Conservation (phyloP, 306 rosid species). For the Bauhinia variegata region DNA sequence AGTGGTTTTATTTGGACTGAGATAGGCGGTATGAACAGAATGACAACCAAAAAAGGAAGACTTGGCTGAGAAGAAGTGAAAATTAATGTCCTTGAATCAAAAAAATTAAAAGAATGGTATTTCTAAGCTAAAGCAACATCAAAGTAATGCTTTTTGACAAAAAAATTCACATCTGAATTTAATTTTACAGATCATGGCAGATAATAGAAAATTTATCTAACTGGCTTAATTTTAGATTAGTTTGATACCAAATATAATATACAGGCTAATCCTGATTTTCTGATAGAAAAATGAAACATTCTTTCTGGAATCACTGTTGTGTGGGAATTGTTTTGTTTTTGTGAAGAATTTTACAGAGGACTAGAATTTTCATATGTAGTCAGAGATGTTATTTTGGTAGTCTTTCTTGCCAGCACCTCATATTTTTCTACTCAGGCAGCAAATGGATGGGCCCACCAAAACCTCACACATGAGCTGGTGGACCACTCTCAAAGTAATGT, state of each 20-base stretch:
- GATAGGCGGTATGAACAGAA: conserved; percentile 48
- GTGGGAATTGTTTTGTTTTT: conserved; percentile 21
- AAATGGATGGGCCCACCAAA: conserved; percentile 51
- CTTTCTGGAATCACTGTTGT: conserved; percentile 1
- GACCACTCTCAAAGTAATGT: conserved; percentile 61
- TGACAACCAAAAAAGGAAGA: conserved; percentile 46
- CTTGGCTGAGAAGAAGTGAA: conserved; percentile 17
- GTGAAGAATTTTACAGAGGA: neutral
- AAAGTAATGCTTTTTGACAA: conserved; percentile 18
- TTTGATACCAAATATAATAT: conserved; percentile 19
- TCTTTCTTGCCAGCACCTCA: conserved; percentile 58
- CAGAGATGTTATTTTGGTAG: conserved; percentile 30
- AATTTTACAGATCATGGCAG: too few species aligned
- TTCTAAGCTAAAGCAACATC: conserved; percentile 23
- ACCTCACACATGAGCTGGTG: conserved; percentile 55
- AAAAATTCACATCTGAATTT: neutral
- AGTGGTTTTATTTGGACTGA: conserved; percentile 55
- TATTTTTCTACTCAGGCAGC: conserved; percentile 30
- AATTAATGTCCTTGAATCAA: conserved; percentile 39
- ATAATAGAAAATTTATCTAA: too few species aligned
- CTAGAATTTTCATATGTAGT: conserved; percentile 18
- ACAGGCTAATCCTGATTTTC: too few species aligned
- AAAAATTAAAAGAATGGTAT: conserved; percentile 52
- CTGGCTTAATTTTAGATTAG: conserved; percentile 15
- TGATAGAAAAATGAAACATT: neutral